Conservation (phyloP, 2,329 filamentous ascomycete genomes). For the Fulvia fulva region DNA sequence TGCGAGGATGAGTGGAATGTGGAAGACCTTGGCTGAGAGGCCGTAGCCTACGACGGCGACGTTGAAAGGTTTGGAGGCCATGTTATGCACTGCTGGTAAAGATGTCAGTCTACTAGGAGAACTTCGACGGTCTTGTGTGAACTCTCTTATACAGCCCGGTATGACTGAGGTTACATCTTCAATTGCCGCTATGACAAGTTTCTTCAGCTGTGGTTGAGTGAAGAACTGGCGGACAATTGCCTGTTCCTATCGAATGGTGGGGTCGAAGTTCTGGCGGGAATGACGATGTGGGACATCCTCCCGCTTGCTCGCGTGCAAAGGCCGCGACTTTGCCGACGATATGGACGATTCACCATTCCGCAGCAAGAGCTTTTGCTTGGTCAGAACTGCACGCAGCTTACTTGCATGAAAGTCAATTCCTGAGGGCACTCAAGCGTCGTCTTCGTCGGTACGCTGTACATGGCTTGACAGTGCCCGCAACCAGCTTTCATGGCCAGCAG, state of each 20-base stretch:
- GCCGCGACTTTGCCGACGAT: not conserved
- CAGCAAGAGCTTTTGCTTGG: no score
- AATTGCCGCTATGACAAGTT: constrained; percentile 1
- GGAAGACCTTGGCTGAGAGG: constrained; percentile 71
- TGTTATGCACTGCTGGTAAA: constrained; percentile 2
- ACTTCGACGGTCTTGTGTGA: not conserved
- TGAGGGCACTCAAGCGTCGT: no score
- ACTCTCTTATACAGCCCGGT: not conserved
- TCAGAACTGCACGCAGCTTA: no score
- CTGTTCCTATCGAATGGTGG: constrained; percentile 17
- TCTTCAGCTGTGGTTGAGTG: constrained; percentile 6
- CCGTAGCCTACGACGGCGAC: constrained; percentile 59
- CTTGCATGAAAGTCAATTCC: no score
- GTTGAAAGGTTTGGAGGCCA: constrained; percentile 42
- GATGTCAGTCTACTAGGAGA: not conserved
- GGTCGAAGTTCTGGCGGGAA: not conserved
- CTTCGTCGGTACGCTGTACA: no score
- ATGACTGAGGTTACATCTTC: constrained; percentile 1
- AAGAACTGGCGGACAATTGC: constrained; percentile 14
- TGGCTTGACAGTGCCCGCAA: no score
- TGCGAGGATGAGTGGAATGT: constrained; percentile 71
- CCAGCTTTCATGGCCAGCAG: no score
- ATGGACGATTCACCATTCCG: no score
- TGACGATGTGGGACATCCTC: not conserved
- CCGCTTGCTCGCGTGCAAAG: not conserved